phyloP scores from a whole-genome alignment of 345 rosid genomes.

The Sonneratia alba region DNA sequence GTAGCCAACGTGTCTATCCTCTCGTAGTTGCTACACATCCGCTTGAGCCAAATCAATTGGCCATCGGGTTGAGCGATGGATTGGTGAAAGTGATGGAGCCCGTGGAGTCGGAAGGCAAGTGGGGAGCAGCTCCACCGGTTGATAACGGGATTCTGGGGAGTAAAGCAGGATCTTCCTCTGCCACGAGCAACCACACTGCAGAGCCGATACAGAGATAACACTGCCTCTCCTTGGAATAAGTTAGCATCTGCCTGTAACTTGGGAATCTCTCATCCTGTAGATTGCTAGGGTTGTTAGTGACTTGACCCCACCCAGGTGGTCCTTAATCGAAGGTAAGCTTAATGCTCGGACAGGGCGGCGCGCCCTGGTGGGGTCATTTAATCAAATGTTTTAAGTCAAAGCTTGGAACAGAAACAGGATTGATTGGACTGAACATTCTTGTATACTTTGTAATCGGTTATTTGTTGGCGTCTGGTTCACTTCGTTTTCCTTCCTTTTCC shows the following conservation, averaged over 20 bases:
- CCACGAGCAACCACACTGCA: slow-evolving; percentile 65
- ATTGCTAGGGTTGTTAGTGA: slow-evolving; percentile 10
- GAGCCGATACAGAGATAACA: slow-evolving; percentile 62
- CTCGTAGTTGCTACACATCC: slow-evolving; percentile 77
- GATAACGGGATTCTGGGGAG: slow-evolving; percentile 60
- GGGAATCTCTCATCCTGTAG: slow-evolving; percentile 8
- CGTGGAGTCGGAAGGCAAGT: slow-evolving; percentile 48
- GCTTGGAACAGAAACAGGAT: background rate
- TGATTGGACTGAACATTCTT: background rate
- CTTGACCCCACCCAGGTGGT: background rate
- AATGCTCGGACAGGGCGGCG: background rate
- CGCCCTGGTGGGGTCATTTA: no score
- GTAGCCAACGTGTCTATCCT: slow-evolving; percentile 57
- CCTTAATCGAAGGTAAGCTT: background rate
- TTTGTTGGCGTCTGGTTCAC: no score
- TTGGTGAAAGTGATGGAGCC: slow-evolving; percentile 75
- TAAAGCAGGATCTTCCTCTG: slow-evolving; percentile 62
- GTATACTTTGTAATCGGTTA: slow-evolving; percentile 1
- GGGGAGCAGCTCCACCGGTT: slow-evolving; percentile 54
- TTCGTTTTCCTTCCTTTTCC: background rate
- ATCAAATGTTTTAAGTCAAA: no score
- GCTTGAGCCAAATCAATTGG: slow-evolving; percentile 59
- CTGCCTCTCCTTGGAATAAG: background rate
- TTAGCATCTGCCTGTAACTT: background rate
- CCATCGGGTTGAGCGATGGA: slow-evolving; percentile 61